phyloP scores from a whole-genome alignment of 78 protist species.

The Dictyostelium intermedium region DNA sequence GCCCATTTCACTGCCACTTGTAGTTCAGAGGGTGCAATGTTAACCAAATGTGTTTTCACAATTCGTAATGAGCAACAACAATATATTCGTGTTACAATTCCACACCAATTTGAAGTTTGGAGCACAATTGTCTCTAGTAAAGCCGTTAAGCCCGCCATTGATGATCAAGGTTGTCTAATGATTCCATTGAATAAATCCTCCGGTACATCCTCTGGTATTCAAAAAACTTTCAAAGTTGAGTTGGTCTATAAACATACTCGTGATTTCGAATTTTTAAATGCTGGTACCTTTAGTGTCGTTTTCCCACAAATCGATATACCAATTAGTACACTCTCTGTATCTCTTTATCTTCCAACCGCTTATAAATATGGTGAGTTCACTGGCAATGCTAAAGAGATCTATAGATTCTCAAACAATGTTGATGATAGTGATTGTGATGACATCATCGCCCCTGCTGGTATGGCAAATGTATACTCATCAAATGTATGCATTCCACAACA shows the following conservation, averaged over 20 bases:
- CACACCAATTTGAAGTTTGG: constrained; percentile 68
- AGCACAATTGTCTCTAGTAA: constrained; percentile 16
- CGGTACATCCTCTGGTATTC: constrained; percentile 28
- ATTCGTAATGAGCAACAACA: constrained; percentile 68
- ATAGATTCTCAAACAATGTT: neutral
- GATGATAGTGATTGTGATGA: neutral
- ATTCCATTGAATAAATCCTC: constrained; percentile 51
- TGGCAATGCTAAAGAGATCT: constrained; percentile 48
- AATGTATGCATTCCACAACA: constrained; percentile 14
- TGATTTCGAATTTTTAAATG: neutral
- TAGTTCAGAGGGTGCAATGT: constrained; percentile 40
- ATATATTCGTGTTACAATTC: constrained; percentile 54
- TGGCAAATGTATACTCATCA: neutral
- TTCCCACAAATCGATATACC: constrained; percentile 76
- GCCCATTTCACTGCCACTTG: constrained; percentile 53
- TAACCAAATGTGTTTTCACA: constrained; percentile 26
- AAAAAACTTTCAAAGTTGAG: constrained; percentile 39
- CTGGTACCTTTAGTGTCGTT: neutral
- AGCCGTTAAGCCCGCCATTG: constrained; percentile 67
- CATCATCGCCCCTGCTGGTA: too few species aligned
- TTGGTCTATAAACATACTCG: constrained; percentile 36
- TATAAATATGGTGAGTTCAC: constrained; percentile 4
- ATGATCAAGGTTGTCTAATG: constrained; percentile 39
- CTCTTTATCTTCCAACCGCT: constrained; percentile 21
- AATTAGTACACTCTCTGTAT: constrained; percentile 2